Conservation (phyloP, 1,284 basidiomycete genomes). For the Sanguinoderma infundibulare region DNA sequence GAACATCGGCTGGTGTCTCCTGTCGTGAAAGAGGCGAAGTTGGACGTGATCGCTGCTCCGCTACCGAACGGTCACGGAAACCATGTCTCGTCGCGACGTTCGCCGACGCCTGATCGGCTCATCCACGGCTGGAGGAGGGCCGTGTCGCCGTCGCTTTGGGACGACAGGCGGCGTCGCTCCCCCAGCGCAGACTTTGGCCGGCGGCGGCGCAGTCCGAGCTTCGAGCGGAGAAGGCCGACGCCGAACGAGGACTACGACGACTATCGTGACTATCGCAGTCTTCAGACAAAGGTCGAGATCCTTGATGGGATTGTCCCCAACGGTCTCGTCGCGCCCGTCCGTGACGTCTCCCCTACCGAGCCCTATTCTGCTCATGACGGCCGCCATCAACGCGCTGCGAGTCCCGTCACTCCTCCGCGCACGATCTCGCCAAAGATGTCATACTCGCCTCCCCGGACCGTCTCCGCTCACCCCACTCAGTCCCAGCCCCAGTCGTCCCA, state of each 20-base stretch:
- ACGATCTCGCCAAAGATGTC: slow-evolving; percentile 8
- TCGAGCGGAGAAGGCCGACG: background rate
- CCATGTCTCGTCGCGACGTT: background rate
- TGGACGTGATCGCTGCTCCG: background rate
- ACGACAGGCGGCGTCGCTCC: background rate
- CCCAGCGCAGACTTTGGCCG: background rate
- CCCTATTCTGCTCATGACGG: background rate
- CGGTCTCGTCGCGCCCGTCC: slow-evolving; percentile 3
- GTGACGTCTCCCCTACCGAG: background rate
- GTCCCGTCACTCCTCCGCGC: slow-evolving; percentile 13
- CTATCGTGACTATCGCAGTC: background rate
- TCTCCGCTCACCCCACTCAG: background rate
- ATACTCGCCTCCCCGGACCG: background rate
- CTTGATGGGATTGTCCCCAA: slow-evolving; percentile 23
- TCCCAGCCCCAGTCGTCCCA: slow-evolving; percentile 37
- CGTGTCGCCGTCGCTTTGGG: background rate
- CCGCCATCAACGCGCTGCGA: slow-evolving; percentile 13
- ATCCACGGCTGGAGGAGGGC: background rate
- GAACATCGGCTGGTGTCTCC: background rate
- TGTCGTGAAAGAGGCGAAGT: background rate
- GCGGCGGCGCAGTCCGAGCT: background rate
- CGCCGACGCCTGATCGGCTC: background rate
- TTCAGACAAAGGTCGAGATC: slow-evolving; percentile 39
- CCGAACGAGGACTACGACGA: background rate
- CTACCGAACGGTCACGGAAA: background rate